These are phyloP conservation scores for Lablab purpureus DNA, from an alignment of 306 rosid genomes.

Conservation along the genomic window DNA sequence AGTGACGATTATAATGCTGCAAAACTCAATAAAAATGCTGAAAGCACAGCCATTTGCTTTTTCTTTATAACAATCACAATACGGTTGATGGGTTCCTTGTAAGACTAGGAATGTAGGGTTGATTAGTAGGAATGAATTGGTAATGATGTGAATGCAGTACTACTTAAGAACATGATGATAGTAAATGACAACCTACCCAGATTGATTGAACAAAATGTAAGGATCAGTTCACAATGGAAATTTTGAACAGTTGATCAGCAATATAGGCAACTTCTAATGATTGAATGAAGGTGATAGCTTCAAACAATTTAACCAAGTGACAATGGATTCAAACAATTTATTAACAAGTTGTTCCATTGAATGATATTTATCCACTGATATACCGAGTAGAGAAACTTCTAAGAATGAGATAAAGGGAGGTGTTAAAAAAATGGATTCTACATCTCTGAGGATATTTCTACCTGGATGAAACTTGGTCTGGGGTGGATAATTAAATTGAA, in stretches of 20 bases:
- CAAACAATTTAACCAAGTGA: neutral
- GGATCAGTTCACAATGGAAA: neutral
- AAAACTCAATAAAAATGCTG: neutral
- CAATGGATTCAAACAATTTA: neutral
- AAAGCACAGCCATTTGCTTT: neutral
- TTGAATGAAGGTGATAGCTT: neutral
- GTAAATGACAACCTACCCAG: neutral
- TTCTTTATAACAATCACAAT: neutral
- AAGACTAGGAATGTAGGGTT: neutral
- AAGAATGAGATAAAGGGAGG: neutral
- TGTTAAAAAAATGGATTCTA: neutral
- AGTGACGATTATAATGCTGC: neutral
- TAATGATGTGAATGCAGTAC: neutral
- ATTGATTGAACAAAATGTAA: neutral
- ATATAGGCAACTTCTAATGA: neutral
- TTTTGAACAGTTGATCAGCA: neutral
- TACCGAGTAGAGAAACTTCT: neutral
- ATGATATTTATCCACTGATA: neutral
- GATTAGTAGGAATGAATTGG: neutral
- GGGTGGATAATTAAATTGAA: neutral
- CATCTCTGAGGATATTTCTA: neutral
- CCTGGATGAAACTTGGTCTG: neutral
- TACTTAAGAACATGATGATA: neutral
- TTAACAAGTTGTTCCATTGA: neutral
- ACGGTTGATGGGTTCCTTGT: neutral